A percentile compares a stretch with the other conserved stretches of the same genome.
phyloP scores from a whole-genome alignment of 345 rosid genomes.

The Eucalyptus cloeziana region DNA sequence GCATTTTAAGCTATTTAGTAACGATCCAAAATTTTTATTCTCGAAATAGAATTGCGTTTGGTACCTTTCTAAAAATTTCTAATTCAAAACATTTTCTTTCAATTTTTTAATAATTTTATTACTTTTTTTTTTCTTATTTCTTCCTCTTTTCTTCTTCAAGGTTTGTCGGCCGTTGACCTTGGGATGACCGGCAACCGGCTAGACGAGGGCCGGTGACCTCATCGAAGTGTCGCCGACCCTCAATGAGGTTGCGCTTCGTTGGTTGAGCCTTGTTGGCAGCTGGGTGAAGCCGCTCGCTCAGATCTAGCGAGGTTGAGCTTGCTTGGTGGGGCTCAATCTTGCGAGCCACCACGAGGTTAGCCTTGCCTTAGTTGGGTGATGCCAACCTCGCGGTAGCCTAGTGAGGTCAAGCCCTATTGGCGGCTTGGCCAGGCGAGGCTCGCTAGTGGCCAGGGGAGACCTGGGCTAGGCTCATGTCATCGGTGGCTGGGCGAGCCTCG shows the following conservation, averaged over 20 bases:
- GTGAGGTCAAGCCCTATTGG: no score
- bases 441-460: rapidly evolving
- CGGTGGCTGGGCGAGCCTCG: rapidly evolving
- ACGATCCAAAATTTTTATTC: rapidly evolving
- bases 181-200: rapidly evolving
- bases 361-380: rapidly evolving
- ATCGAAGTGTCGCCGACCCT: rapidly evolving
- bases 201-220: rapidly evolving
- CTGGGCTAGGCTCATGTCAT: rapidly evolving
- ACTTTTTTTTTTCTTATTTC: no score
- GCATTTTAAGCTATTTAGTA: no score
- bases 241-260: rapidly evolving
- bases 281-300: rapidly evolving
- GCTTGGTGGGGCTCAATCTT: no score
- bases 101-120: no score
- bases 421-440: no score
- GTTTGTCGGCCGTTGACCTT: no score
- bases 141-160: no score
- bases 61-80: rapidly evolving
- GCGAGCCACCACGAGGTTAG: rapidly evolving
- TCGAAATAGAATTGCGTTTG: rapidly evolving
- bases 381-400: rapidly evolving
- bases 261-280: rapidly evolving
- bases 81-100: no score
- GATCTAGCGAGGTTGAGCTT: rapidly evolving